A percentile compares a stretch with the other conserved stretches of the same genome.
Evolutionary conservation across 257 asterid species (phyloP).

Genomic region (Przewalskia tangutica): DNA sequence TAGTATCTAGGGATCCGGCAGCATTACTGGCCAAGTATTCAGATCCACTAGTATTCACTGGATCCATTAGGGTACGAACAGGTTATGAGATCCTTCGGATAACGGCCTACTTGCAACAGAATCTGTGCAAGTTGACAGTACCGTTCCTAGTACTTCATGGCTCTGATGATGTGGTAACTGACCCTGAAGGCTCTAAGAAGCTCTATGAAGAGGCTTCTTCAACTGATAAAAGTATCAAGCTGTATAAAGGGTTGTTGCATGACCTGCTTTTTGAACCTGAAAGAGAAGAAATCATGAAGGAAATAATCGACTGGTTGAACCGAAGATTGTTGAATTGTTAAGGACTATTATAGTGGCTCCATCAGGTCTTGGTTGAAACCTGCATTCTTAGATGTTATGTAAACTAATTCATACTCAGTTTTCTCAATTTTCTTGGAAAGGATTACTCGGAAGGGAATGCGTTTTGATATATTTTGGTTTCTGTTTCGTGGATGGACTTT

Average conservation of each 20-base stretch:
- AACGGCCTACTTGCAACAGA: slow-evolving; percentile 53
- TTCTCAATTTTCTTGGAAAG: neutral
- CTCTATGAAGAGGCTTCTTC: slow-evolving; percentile 69
- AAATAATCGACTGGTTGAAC: slow-evolving; percentile 58
- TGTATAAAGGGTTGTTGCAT: slow-evolving; percentile 66
- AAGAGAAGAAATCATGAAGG: slow-evolving; percentile 48
- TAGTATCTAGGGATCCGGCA: slow-evolving; percentile 68
- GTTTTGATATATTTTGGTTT: neutral
- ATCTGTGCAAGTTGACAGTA: slow-evolving; percentile 38
- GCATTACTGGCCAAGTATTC: slow-evolving; percentile 83
- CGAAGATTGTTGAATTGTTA: slow-evolving; percentile 25
- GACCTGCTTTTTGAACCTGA: slow-evolving; percentile 86
- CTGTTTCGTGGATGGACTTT: neutral
- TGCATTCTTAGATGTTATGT: neutral
- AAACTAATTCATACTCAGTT: neutral
- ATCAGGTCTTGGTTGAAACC: neutral
- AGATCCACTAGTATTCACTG: slow-evolving; percentile 88
- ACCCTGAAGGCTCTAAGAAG: slow-evolving; percentile 67
- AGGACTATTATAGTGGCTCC: neutral
- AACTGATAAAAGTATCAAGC: slow-evolving; percentile 57
- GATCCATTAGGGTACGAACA: slow-evolving; percentile 70
- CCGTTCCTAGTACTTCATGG: slow-evolving; percentile 92
- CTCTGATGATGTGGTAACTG: slow-evolving; percentile 62
- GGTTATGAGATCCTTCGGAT: slow-evolving; percentile 77
- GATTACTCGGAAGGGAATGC: neutral